Evolutionary conservation across 345 rosid genomes (phyloP).

Genomic region (Euclidium syriacum): DNA sequence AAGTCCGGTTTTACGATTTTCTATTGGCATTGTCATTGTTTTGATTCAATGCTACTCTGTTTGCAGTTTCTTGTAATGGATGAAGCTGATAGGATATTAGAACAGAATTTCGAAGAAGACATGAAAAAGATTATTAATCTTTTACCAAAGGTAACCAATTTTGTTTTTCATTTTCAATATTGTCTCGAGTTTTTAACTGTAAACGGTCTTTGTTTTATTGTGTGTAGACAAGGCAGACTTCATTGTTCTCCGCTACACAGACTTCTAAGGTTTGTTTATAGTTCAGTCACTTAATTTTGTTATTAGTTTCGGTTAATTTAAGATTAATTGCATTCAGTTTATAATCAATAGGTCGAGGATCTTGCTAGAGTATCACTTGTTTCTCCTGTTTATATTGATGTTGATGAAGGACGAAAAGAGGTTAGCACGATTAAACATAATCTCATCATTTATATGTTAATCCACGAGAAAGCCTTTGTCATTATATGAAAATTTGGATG

Average conservation of each 20-base stretch:
- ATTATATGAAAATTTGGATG: conserved; percentile 17
- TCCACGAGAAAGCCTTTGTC: background rate
- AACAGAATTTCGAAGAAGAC: conserved; percentile 96
- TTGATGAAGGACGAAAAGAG: conserved; percentile 86
- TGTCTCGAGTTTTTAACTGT: background rate
- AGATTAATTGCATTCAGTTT: background rate
- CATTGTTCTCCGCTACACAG: conserved; percentile 97
- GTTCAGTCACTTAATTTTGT: background rate
- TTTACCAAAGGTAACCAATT: conserved; percentile 63
- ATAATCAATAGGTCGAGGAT: conserved; percentile 75
- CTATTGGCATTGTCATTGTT: background rate
- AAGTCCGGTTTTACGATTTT: background rate
- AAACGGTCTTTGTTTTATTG: background rate
- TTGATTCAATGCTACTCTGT: background rate
- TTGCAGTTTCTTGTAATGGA: conserved; percentile 85
- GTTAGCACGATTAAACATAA: conserved; percentile 29
- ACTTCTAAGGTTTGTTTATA: conserved; percentile 62
- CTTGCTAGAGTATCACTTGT: conserved; percentile 89
- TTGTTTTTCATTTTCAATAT: background rate
- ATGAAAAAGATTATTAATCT: conserved; percentile 86
- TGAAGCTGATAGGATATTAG: conserved; percentile 96
- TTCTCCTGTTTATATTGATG: conserved; percentile 74
- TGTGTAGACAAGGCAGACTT: conserved; percentile 88
- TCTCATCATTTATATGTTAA: background rate
- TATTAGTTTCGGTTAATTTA: background rate